A percentile compares a stretch with the other conserved stretches of the same genome.
Evolutionary conservation across 1,284 basidiomycete genomes (phyloP).

Genomic region (Moniliophthora roreri): DNA sequence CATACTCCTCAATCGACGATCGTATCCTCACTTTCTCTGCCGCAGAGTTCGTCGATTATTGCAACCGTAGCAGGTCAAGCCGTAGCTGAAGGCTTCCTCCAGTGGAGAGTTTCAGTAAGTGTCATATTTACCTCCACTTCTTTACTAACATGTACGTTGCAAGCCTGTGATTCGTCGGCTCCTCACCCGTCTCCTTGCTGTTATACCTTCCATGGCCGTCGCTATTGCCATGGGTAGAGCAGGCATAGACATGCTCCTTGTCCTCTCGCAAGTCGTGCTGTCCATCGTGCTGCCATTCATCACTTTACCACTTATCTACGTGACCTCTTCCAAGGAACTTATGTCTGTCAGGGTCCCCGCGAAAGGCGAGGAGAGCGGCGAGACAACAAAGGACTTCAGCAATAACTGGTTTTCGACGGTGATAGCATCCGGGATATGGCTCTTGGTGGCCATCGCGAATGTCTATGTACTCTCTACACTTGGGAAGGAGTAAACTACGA

Average conservation of each 20-base stretch:
- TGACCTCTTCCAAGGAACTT: constrained; percentile 67
- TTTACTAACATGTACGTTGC: background rate
- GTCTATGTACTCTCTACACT: background rate
- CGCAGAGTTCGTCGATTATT: constrained; percentile 84
- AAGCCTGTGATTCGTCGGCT: constrained; percentile 28
- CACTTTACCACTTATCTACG: constrained; percentile 75
- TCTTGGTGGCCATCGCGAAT: background rate
- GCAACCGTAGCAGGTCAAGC: constrained; percentile 92
- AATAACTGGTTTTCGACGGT: background rate
- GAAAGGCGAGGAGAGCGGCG: background rate
- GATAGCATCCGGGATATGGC: background rate
- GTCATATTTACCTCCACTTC: background rate
- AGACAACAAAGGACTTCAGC: background rate
- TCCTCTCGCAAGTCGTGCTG: constrained; percentile 86
- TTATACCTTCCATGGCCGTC: constrained; percentile 83
- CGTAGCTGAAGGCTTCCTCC: constrained; percentile 91
- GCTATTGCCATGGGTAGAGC: constrained; percentile 72
- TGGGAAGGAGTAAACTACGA: no score
- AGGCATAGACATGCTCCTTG: constrained; percentile 82
- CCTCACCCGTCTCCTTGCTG: constrained; percentile 80
- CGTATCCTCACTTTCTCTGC: no score
- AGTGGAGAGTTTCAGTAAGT: constrained; percentile 75
- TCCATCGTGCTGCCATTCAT: constrained; percentile 89
- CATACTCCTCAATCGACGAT: background rate
- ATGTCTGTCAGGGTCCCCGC: constrained; percentile 54